Evolutionary conservation across 2,329 filamentous ascomycete genomes (phyloP).

Genomic region (Colletotrichum euphorbiae): DNA sequence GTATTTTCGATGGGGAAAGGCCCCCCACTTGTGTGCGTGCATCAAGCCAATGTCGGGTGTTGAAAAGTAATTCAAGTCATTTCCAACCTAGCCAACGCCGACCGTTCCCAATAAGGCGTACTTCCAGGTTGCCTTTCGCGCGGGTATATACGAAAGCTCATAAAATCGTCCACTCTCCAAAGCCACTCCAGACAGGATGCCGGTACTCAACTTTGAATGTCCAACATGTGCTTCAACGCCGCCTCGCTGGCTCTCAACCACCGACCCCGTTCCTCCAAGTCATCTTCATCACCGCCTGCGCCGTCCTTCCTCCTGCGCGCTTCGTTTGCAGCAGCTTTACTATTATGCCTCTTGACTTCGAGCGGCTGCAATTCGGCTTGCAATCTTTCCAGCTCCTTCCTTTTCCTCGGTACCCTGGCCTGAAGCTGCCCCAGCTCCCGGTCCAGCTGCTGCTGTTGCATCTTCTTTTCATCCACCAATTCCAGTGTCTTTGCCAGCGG

Average conservation of each 20-base stretch:
- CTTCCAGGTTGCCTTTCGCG: constrained; percentile 10
- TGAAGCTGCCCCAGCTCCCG: constrained; percentile 73
- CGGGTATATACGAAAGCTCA: constrained; percentile 29
- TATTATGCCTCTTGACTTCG: constrained; percentile 74
- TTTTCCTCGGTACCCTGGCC: constrained; percentile 72
- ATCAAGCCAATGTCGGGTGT: not conserved
- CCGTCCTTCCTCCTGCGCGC: constrained; percentile 76
- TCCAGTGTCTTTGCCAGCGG: constrained; percentile 68
- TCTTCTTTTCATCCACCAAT: constrained; percentile 63
- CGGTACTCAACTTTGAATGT: constrained; percentile 57
- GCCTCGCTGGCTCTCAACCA: constrained; percentile 80
- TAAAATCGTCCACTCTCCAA: constrained; percentile 1
- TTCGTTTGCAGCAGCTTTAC: constrained; percentile 75
- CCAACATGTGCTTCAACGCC: constrained; percentile 71
- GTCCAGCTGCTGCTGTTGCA: constrained; percentile 67
- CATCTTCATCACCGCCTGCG: constrained; percentile 75
- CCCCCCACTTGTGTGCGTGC: not conserved
- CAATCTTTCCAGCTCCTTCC: constrained; percentile 74
- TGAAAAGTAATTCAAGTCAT: not conserved
- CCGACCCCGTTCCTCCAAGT: constrained; percentile 79
- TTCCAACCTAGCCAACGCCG: constrained; percentile 20
- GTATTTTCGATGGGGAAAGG: not conserved
- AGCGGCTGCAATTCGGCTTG: constrained; percentile 75
- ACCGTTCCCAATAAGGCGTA: not conserved
- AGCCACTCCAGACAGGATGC: not conserved